Evolutionary conservation across 306 rosid genomes (phyloP).

Genomic region (Lathyrus tuberosus): DNA sequence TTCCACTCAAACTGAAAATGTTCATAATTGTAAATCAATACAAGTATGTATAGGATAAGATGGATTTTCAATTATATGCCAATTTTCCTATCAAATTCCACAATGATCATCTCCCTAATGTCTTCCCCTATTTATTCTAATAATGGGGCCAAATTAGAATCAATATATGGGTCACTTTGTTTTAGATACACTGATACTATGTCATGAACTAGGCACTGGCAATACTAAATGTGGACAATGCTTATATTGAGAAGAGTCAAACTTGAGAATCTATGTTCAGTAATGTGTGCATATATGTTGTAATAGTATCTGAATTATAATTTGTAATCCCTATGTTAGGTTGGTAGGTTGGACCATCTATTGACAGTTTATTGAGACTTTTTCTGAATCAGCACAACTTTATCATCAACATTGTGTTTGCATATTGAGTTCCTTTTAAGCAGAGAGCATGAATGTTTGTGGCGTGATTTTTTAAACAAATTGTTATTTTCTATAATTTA

Average conservation of each 20-base stretch:
- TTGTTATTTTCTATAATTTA: no score
- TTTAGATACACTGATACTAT: not conserved
- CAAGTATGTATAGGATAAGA: no score
- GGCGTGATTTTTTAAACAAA: no score
- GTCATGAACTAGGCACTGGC: constrained; percentile 6
- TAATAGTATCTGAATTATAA: constrained; percentile 33
- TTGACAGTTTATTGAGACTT: constrained; percentile 6
- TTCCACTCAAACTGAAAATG: no score
- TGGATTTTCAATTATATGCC: no score
- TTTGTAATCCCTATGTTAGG: constrained; percentile 14
- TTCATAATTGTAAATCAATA: no score
- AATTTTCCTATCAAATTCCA: no score
- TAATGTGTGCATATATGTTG: no score
- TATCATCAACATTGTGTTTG: constrained; percentile 2
- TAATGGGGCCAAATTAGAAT: not conserved
- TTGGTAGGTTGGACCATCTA: constrained; percentile 26
- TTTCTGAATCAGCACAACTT: constrained; percentile 3
- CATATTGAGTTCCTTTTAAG: constrained; percentile 1
- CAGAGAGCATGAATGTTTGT: not conserved
- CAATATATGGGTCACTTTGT: not conserved
- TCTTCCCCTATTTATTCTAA: no score
- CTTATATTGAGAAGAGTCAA: no score
- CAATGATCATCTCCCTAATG: no score
- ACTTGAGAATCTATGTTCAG: no score
- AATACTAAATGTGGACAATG: constrained; percentile 7